Evolutionary conservation across 1,139 yeast genomes (phyloP).

Genomic region (Geotrichum restrictum): DNA sequence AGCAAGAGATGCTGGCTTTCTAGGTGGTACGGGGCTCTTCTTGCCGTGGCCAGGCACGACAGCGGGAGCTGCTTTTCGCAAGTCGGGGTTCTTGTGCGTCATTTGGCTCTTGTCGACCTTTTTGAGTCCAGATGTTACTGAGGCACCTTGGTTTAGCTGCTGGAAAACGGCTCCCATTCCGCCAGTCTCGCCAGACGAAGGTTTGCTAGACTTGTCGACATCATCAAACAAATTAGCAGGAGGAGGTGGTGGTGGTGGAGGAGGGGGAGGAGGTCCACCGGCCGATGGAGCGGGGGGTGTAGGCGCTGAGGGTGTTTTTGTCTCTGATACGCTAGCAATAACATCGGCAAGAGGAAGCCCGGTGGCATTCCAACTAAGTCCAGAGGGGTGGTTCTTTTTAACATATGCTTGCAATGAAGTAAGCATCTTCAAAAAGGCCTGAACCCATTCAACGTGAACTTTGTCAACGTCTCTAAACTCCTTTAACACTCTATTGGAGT

Average conservation of each 20-base stretch:
- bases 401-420: conserved; percentile 69
- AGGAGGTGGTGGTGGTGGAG: conserved; percentile 74
- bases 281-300: conserved; percentile 37
- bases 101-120: conserved; percentile 91
- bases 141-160: conserved; percentile 82
- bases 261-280: conserved; percentile 45
- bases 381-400: conserved; percentile 73
- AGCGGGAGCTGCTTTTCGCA: conserved; percentile 47
- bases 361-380: conserved; percentile 68
- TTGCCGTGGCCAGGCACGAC: conserved; percentile 36
- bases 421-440: conserved; percentile 56
- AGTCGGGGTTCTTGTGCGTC: conserved; percentile 89
- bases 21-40: conserved; percentile 57
- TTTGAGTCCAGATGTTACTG: conserved; percentile 76
- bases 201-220: conserved; percentile 27
- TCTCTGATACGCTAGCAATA: conserved; percentile 30
- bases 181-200: conserved; percentile 41
- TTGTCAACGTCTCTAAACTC: conserved; percentile 71
- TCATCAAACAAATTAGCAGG: conserved; percentile 61
- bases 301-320: conserved; percentile 37
- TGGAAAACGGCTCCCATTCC: conserved; percentile 87
- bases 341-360: conserved; percentile 44
- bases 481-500: conserved; percentile 86
- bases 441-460: conserved; percentile 76
- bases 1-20: conserved; percentile 61